Evolutionary conservation across 2,329 filamentous ascomycete species (phyloP).

Genomic region (Venturia asperata): DNA sequence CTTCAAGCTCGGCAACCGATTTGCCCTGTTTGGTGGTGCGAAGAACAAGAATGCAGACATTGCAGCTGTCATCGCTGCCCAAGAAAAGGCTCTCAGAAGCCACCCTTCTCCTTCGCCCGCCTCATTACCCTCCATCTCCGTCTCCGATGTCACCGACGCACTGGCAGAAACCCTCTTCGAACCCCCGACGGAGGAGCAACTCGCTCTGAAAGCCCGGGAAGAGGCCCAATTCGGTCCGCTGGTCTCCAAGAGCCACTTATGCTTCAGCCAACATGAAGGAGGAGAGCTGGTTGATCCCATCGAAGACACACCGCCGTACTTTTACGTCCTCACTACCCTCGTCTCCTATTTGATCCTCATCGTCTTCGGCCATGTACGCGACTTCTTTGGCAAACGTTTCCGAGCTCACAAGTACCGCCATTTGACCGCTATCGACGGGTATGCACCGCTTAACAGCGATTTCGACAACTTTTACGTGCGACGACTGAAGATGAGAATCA

Average conservation of each 20-base stretch:
- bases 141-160: slow-evolving; percentile 70
- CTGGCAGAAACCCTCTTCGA: slow-evolving; percentile 77
- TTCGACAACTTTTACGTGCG: slow-evolving; percentile 99
- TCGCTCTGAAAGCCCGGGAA: slow-evolving; percentile 63
- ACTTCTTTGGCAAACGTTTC: slow-evolving; percentile 97
- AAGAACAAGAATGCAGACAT: slow-evolving; percentile 16
- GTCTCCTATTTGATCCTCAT: slow-evolving; percentile 96
- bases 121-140: slow-evolving; percentile 80
- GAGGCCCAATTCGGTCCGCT: slow-evolving; percentile 91
- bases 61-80: slow-evolving; percentile 15
- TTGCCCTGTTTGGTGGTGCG: slow-evolving; percentile 6
- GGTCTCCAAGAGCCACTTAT: slow-evolving; percentile 70
- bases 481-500: slow-evolving; percentile 85
- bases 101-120: slow-evolving; percentile 30
- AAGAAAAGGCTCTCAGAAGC: slow-evolving; percentile 15
- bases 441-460: slow-evolving; percentile 91
- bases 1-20: slow-evolving; percentile 15
- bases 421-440: slow-evolving; percentile 76
- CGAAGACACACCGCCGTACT: slow-evolving; percentile 94
- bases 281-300: slow-evolving; percentile 72
- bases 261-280: slow-evolving; percentile 81
- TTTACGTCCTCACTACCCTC: slow-evolving; percentile 94
- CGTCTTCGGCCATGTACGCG: slow-evolving; percentile 86
- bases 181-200: slow-evolving; percentile 78
- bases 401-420: slow-evolving; percentile 79